Conservation (phyloP, 306 rosid genomes). For the Castanospermum australe region DNA sequence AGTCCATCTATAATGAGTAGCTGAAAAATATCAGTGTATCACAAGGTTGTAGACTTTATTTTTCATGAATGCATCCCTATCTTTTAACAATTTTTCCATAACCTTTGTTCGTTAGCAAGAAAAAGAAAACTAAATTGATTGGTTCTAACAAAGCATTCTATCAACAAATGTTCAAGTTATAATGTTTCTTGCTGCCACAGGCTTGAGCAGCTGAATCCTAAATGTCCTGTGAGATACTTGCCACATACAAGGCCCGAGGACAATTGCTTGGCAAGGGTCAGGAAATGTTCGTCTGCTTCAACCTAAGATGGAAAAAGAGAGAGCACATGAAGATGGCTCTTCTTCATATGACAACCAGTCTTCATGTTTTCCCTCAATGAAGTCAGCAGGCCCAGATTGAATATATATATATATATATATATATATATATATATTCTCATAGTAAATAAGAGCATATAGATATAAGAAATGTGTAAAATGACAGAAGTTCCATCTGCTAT, state of each 20-base stretch:
- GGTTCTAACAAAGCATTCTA: neutral
- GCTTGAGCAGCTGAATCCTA: constrained; percentile 50
- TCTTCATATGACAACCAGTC: neutral
- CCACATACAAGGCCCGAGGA: constrained; percentile 71
- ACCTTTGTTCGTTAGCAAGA: too few relatives aligned
- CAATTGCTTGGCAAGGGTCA: constrained; percentile 63
- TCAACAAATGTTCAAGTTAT: neutral
- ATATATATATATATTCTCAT: too few relatives aligned
- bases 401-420: too few relatives aligned
- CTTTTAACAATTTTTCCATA: too few relatives aligned
- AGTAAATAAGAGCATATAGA: neutral
- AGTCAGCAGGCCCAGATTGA: neutral
- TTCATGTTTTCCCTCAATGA: neutral
- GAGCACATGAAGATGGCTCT: neutral
- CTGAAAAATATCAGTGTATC: too few relatives aligned
- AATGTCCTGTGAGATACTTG: constrained; percentile 41
- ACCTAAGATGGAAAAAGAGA: neutral
- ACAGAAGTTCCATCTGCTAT: neutral
- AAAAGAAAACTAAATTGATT: too few relatives aligned
- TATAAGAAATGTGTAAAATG: neutral
- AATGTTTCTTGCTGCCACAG: constrained; percentile 19
- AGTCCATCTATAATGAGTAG: too few relatives aligned
- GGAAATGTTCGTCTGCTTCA: constrained; percentile 20
- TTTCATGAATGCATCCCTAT: too few relatives aligned
- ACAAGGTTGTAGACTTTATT: too few relatives aligned